Conservation (phyloP, 2,329 filamentous ascomycete species). For the Harringtonia lauricola region DNA sequence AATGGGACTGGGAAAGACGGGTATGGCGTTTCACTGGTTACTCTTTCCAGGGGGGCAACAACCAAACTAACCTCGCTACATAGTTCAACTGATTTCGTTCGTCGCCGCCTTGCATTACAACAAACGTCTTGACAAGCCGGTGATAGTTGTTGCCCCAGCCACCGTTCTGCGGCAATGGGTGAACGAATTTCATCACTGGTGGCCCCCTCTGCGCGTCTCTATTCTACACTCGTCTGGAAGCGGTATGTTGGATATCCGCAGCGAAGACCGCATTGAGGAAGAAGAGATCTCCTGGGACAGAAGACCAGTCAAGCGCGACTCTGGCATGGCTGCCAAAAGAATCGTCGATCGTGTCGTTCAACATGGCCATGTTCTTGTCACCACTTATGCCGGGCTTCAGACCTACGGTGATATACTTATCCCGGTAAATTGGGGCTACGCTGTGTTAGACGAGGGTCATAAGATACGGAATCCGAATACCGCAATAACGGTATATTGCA, state of each 20-base stretch:
- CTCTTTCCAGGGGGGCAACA: neutral
- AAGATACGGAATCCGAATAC: constrained; percentile 97
- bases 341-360: constrained; percentile 74
- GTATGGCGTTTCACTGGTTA: constrained; percentile 12
- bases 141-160: constrained; percentile 86
- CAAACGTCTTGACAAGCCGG: constrained; percentile 69
- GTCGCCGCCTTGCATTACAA: constrained; percentile 89
- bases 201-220: constrained; percentile 94
- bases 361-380: constrained; percentile 87
- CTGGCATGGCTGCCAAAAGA: constrained; percentile 59
- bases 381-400: constrained; percentile 91
- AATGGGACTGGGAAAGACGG: constrained; percentile 96
- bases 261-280: constrained; percentile 48
- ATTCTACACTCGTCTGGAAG: constrained; percentile 93
- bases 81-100: constrained; percentile 59
- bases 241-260: constrained; percentile 77
- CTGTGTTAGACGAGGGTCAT: constrained; percentile 91
- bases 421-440: constrained; percentile 81
- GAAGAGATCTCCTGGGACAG: constrained; percentile 39
- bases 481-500: constrained; percentile 88
- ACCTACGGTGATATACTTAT: constrained; percentile 78
- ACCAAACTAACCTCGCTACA: constrained; percentile 53
- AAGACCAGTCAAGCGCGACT: constrained; percentile 27
- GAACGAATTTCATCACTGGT: constrained; percentile 97
- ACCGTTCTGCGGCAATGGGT: constrained; percentile 97